Evolutionary conservation across 1,284 basidiomycete species (phyloP), one percentile per base, ranked within the genome.

Genomic region (Papiliotrema laurentii): DNA sequence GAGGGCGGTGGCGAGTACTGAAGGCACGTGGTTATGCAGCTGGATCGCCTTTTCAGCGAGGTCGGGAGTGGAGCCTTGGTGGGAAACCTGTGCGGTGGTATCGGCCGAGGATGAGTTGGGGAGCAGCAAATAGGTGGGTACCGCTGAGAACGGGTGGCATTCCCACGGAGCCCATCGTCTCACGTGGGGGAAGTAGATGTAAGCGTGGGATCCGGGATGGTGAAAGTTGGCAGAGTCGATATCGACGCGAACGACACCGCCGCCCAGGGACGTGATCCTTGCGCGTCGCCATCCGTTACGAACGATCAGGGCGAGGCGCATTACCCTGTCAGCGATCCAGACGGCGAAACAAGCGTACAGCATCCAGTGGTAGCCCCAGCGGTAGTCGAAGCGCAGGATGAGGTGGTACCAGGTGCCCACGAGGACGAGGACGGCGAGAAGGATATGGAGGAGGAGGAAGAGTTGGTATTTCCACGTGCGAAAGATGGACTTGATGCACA

Each of bases 391-490:
- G 27, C 63, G 52, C 22, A 53, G 53, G 42, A 69, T 62, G 49
- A 71, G 67, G 24, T 64, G 59, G 44, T 63, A 71, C 22, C 54
- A 52, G 9, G 45, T 47, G 4, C 59, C 62, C 6, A 61, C 48
- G n/a, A 71, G 19, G 36, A 58, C 60, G n/a, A 65, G 49, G 28
- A 71, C 41, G 2, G 63, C 66, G 26, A 64, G 59, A 31, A 54
- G 22, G 47, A 72, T 65, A 43, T 72, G 68, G 11, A 56, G 45
- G 44, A 61, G 41, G 19, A 59, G 58, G 58, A 59, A 71, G 51
- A 49, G 43, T 44, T 68, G 69, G 49, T 60, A 66, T 2, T 41
- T 42, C 19, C 53, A 27, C 38, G 55, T 47, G 0, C 62, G 54
- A 6, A 64, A 34, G 1, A 40, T 39, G 1, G 55, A 51, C 3